These are phyloP conservation scores for Pythium vanterpoolii DNA, from an alignment of 352 stramenopile genomes.

Conservation along the genomic window DNA sequence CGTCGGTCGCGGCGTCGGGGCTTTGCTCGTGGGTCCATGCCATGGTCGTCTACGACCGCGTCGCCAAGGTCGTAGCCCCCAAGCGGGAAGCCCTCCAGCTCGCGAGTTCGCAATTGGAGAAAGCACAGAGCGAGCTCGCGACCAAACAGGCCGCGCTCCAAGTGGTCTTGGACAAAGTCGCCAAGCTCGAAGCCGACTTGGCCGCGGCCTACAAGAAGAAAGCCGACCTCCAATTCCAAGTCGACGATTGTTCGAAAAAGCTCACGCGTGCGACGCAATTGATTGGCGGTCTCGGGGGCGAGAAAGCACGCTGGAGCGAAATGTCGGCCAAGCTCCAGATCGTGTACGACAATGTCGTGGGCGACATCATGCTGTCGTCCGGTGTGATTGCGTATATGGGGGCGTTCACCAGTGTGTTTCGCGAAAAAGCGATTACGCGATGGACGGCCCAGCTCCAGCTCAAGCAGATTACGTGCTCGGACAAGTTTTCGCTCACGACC, in stretches of 20 bases:
- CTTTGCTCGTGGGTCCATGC: conserved; percentile 95
- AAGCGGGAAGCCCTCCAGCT: conserved; percentile 92
- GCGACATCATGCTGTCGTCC: conserved; percentile 92
- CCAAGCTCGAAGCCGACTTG: conserved; percentile 84
- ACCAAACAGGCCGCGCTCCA: conserved; percentile 91
- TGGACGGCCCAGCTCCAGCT: conserved; percentile 71
- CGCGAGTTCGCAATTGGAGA: conserved; percentile 83
- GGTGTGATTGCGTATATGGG: conserved; percentile 95
- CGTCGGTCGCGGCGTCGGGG: conserved; percentile 91
- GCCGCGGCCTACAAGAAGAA: conserved; percentile 93
- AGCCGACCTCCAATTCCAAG: conserved; percentile 84
- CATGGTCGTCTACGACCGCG: conserved; percentile 95
- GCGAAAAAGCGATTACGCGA: conserved; percentile 82
- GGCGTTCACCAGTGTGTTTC: conserved; percentile 90
- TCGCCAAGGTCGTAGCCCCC: conserved; percentile 91
- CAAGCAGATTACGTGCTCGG: conserved; percentile 80
- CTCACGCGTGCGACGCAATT: conserved; percentile 90
- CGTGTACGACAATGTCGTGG: conserved; percentile 90
- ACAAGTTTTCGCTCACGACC: conserved; percentile 72
- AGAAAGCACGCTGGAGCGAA: conserved; percentile 92
- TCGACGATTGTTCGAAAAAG: conserved; percentile 92
- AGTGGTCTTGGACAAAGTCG: conserved; percentile 91
- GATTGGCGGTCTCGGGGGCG: conserved; percentile 91
- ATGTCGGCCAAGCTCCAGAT: conserved; percentile 83
- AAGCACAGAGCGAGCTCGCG: conserved; percentile 82